Base-by-base conservation (phyloP, 1,284 basidiomycete species). In the Hypsizygus ulmarius region DNA sequence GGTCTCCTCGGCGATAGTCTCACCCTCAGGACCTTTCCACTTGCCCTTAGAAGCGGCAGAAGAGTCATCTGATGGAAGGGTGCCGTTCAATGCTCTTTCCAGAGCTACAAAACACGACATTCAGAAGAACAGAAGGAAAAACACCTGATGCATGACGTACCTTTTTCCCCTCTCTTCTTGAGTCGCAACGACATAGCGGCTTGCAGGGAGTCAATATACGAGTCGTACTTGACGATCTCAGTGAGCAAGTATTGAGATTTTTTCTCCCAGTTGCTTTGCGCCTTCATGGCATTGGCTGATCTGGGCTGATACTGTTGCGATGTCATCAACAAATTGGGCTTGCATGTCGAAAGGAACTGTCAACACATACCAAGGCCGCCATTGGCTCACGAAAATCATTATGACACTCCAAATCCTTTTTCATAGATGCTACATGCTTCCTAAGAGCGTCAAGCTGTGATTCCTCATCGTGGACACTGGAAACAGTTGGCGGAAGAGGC, bases 211-310 rank as follows among this genome's bases (percentile, higher is more conserved):
- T 97, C 93, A 50, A 94, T 85, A 66, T 99, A 99, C n/a, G 87
- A 89, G 45, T 93, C 85, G 67, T 97, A 99, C 65, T 98, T 98
- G 64, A 93, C 89, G 41, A 93, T 90, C 69, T 99, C 96, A 11
- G 87, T 82, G 47, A 95, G 74, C 36, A 98, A 72, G 65, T 92
- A 91, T 61, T 90, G 84, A 6, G 88, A 91, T 64, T 91, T 94
- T 59, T 85, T 86, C 65, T 93, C 89, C 93, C 95, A 99, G 64
- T 99, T 99, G 45, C 78, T 78, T 55, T 83, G 74, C 0, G 96
- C 88, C 65, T 88, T 97, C 53, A 72, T 62, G 1, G 81, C 77
- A 58, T 90, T 93, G 18, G 78, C 66, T n/a, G 87, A 84, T 8
- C 85, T 80, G 1, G 87, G 77, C 48, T 84, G 75, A 64, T 93